Evolutionary conservation across 225 moss, liverwort and hornwort genomes (phyloP).

Genomic region (Straminergon stramineum): DNA sequence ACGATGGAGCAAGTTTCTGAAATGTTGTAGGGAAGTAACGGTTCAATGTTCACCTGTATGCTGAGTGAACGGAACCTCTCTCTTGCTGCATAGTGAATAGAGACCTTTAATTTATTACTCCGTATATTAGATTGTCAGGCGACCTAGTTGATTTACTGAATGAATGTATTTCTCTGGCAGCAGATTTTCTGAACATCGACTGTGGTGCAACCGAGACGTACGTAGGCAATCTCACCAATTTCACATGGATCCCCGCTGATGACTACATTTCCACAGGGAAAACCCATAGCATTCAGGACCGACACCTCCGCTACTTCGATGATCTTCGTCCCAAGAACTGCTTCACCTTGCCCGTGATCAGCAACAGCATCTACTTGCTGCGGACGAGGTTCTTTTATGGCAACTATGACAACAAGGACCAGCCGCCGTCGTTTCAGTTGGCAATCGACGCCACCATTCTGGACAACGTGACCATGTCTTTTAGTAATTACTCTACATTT

Average conservation of each 20-base stretch:
- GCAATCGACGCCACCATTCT: background rate
- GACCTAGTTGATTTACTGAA: background rate
- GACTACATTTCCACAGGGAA: constrained; percentile 5
- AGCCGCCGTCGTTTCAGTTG: background rate
- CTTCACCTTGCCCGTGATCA: background rate
- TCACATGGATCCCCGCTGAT: constrained; percentile 12
- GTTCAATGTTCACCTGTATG: background rate
- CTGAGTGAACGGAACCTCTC: background rate
- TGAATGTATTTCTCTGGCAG: background rate
- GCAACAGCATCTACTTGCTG: background rate
- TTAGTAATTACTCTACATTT: too few relatives aligned
- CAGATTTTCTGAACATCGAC: constrained; percentile 20
- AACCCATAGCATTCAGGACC: too few relatives aligned
- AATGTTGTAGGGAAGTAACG: background rate
- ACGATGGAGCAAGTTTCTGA: background rate
- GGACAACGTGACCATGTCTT: background rate
- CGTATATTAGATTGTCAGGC: background rate
- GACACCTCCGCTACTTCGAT: constrained; percentile 14
- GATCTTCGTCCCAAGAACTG: constrained; percentile 9
- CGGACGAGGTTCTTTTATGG: background rate
- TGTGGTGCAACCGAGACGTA: background rate
- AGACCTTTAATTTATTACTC: background rate
- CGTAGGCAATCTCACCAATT: background rate
- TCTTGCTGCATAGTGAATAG: background rate
- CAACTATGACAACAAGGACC: background rate